Base-by-base conservation (phyloP, 768 basidiomycete species). In the Suillus bovinus region DNA sequence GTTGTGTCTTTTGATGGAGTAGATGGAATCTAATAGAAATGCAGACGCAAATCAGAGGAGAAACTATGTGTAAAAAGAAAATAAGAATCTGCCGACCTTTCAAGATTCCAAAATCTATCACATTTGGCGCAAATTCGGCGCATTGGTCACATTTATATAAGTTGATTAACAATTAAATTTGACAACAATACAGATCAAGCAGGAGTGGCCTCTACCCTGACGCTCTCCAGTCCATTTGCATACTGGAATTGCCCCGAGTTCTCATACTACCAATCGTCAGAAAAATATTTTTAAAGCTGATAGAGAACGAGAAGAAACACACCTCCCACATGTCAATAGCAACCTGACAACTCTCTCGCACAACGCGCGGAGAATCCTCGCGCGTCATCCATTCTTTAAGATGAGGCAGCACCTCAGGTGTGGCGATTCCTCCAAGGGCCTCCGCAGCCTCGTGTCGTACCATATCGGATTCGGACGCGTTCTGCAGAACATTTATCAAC, bases 241-340 rank as follows among this genome's bases (percentile, higher is more conserved):
- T 92, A 92, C 69, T 93, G 90, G 74, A 93, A 93, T 66, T 91
- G 84, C 59, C 79, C 80, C 9, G 91, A 93, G 67, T 91, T 91
- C 74, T 92, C 91, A 67, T 91, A 85, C 91, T 93, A 65, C 38
- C 55, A 56, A 27, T 56, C 10, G 4, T 56, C 38, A 56, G 38
- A 38, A 27, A 20, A 4, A 38, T 9, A 13, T 27, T 24, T 0
- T 11, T 20, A 54, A 63, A 46, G 29, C 14, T 27, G 3, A 38
- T 36, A 20, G n/a, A 16, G 22, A 36, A 22, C 5, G 22, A 38
- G 39, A 17, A 49, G 24, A 13, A 3, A 76, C 86, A 27, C 60
- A 91, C 92, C 87, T 94, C 93, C 87, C 92, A 97, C 93, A 98
- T 94, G 74, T 97, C 97, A 59, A 99, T 84, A 3, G 97, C 97